Base-by-base conservation (phyloP, 1,139 yeast genomes). In the Suhomyces ambrosiae region DNA sequence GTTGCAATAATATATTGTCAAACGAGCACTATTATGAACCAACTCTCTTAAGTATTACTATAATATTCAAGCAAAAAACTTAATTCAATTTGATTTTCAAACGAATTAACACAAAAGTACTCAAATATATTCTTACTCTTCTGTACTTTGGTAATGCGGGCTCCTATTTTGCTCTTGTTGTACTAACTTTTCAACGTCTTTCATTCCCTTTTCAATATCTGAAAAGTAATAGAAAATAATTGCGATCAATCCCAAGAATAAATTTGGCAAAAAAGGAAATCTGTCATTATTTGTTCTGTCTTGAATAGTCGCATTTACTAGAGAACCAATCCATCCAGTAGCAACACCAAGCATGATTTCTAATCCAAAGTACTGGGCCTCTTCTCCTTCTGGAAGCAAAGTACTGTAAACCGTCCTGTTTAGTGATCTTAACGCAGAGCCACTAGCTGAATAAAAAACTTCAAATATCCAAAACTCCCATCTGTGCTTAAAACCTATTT, bases 391-490 rank as follows among this genome's bases (percentile, higher is more conserved):
- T 1, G 76, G 76, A 15, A 71, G 50, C 37, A 71, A 49, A 0
- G 71, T 53, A 31, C 72, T 65, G 43, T 69, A 71, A 0, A 66
- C 52, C 2, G 64, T 58, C 43, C 76, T 54, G 40, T 69, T 68
- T 27, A 71, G 43, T 1, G 68, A 58, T 35, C 76, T 55, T 44
- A 69, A 45, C 0, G 74, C 63, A 3, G 71, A 64, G 3, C 71
- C 61, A 1, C 68, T 41, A 4, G 61, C 53, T 8, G 68, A 58
- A 40, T 63, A 68, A 4, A 70, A 47, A 1, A 68, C 63, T 33
- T 68, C 74, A 48, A 69, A 66, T 1, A 63, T 28, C 76, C 76
- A 71, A 41, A 70, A 71, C 43, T 71, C 76, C 68, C 73, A 66
- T 14, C 74, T 43, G 38, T 63, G 60, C 44, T 68, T 68, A 55